Evolutionary conservation across 345 rosid species (phyloP), one percentile per base, ranked within the genome.

Genomic region (Murraya paniculata): DNA sequence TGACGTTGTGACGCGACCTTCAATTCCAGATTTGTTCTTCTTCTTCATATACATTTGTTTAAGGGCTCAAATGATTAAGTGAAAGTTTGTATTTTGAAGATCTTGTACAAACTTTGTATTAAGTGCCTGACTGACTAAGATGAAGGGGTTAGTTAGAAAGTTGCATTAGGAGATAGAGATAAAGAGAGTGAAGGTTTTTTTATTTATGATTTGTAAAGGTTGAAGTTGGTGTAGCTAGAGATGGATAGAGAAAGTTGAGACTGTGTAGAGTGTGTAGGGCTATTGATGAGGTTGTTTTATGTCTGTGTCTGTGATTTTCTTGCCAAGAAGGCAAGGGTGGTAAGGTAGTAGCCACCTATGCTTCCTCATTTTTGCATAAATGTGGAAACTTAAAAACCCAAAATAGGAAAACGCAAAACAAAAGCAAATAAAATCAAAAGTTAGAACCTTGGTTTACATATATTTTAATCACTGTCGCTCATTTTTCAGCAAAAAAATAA

Each of bases 281-380:
- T 0, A 33, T 30, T 58, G 38, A 24, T 7, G 55, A 39, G 33
- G n/a, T 36, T 2, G 58, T 22, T 39, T 3, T 39, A 2, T 9
- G 11, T 39, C 11, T 39, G 0, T 39, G 14, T 41, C 19, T 60
- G 27, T 39, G 67, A 73, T 59, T 18, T 39, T 73, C 2, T 59
- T 24, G 4, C 16, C 24, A 7, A 14, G 1, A 22, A 6, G 16
- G 24, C 9, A 39, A 21, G 98, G 98, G 71, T 94, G 99, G 65
- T 94, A 91, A 55, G 99, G 99, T 78, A 96, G 95, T 79, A 94
- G 92, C 97, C 99, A 96, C 87, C 98, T 97, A 85, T 96, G 88
- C 85, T 92, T 96, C 90, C 98, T 92, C 97, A 92, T 96, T 81
- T 79, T 82, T 19, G 16, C 71, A 77, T 69, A 82, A 89, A 86